phyloP scores from a whole-genome alignment of 2,329 filamentous ascomycete genomes.

The Fusarium foetens region DNA sequence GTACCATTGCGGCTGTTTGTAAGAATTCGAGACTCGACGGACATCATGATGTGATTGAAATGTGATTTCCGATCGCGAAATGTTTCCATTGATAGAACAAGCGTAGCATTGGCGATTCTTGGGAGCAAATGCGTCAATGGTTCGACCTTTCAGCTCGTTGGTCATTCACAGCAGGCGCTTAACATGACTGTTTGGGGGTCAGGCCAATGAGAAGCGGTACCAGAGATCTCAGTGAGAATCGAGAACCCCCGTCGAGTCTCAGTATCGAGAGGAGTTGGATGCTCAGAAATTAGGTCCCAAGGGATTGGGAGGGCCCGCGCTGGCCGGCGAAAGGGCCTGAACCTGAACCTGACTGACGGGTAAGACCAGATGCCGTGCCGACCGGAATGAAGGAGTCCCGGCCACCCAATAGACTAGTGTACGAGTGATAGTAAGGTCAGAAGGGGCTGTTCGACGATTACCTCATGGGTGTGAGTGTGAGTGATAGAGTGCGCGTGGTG shows the following conservation, averaged over 20 bases:
- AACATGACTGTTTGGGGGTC: not conserved
- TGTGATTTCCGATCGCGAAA: not conserved
- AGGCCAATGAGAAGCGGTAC: conserved; percentile 36
- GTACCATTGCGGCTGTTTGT: conserved; percentile 24
- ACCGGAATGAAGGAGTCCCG: conserved; percentile 18
- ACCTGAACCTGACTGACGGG: conserved; percentile 2
- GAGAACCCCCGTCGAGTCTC: conserved; percentile 23
- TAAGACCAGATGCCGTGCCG: conserved; percentile 21
- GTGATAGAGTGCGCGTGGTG: not conserved
- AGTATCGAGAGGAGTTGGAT: conserved; percentile 3
- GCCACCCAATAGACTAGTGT: conserved; percentile 4
- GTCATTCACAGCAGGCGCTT: conserved; percentile 3
- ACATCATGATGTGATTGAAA: conserved; percentile 16
- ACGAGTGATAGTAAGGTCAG: conserved; percentile 1
- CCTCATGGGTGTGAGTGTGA: not conserved
- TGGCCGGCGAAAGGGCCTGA: conserved; percentile 9
- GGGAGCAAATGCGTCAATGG: not conserved
- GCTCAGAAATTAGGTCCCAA: conserved; percentile 33
- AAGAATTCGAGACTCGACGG: conserved; percentile 11
- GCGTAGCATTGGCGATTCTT: not conserved
- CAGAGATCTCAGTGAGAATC: conserved; percentile 42
- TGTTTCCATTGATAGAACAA: not conserved
- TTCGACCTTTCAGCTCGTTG: not conserved
- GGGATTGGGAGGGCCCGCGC: conserved; percentile 35
- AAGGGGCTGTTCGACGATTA: conserved; percentile 7